These are phyloP conservation scores for Cytospora paraplurivora DNA, from an alignment of 2,329 filamentous ascomycete genomes.

Conservation along the genomic window DNA sequence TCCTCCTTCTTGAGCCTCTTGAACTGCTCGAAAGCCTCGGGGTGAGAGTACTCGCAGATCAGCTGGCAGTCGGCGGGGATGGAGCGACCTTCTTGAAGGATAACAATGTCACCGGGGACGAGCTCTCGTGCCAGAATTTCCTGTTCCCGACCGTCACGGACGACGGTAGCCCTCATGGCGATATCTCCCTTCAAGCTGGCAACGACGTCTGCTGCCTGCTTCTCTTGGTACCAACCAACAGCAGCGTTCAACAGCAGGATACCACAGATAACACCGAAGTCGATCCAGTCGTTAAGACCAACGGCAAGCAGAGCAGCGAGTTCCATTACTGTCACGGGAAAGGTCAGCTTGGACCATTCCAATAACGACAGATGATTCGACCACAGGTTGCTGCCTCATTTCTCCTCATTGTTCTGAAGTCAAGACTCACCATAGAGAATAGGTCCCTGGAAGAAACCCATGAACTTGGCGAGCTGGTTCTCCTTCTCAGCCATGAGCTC, in stretches of 20 bases:
- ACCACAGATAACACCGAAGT: constrained; percentile 74
- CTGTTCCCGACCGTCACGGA: constrained; percentile 66
- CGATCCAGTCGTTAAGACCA: constrained; percentile 73
- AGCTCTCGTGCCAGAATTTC: constrained; percentile 71
- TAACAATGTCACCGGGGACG: constrained; percentile 70
- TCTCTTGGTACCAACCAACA: constrained; percentile 78
- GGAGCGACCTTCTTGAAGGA: constrained; percentile 69
- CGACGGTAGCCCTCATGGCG: constrained; percentile 68
- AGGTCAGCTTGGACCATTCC: constrained; percentile 2
- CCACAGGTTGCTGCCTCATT: neutral
- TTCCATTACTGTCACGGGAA: constrained; percentile 63
- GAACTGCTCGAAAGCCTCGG: constrained; percentile 49
- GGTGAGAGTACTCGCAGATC: constrained; percentile 70
- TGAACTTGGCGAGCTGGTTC: constrained; percentile 69
- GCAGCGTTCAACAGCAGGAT: constrained; percentile 71
- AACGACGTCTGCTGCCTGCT: constrained; percentile 74
- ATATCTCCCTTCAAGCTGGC: constrained; percentile 73
- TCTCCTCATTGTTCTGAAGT: neutral
- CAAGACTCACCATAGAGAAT: constrained; percentile 48
- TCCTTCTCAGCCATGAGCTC: constrained; percentile 71
- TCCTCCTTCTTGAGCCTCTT: constrained; percentile 65
- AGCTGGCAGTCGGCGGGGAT: constrained; percentile 69
- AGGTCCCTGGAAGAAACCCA: constrained; percentile 72
- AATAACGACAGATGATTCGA: neutral
- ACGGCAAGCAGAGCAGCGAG: constrained; percentile 70